Conservation (phyloP, 208 protist species). For the Lotmaria passim region DNA sequence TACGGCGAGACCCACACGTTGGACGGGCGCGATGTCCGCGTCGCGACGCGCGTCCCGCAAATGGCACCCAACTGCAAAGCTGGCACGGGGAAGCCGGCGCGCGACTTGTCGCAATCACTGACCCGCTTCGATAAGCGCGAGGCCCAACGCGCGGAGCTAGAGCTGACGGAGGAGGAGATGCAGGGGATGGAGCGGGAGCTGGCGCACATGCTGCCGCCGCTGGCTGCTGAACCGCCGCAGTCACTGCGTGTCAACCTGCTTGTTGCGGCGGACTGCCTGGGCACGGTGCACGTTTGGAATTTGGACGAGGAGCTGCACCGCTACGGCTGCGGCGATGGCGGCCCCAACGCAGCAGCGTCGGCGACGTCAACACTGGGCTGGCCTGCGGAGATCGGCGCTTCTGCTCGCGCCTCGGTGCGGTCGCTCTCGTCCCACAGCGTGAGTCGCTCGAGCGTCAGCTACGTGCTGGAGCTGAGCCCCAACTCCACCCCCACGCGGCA, state of each 20-base stretch:
- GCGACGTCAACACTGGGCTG: constrained; percentile 4
- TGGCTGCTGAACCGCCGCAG: constrained; percentile 66
- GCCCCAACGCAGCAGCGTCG: not conserved
- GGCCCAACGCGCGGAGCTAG: constrained; percentile 63
- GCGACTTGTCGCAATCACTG: constrained; percentile 52
- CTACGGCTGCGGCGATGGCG: not conserved
- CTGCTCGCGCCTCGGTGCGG: constrained; percentile 9
- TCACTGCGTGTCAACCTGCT: constrained; percentile 79
- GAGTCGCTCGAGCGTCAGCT: not conserved
- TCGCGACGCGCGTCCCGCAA: constrained; percentile 10
- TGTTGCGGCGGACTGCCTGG: constrained; percentile 76
- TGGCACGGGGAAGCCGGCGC: constrained; percentile 32
- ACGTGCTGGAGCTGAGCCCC: constrained; percentile 9
- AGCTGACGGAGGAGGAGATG: constrained; percentile 78
- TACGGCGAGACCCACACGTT: too few relatives aligned
- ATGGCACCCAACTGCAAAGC: constrained; percentile 48
- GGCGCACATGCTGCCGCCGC: constrained; percentile 64
- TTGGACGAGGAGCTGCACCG: constrained; percentile 80
- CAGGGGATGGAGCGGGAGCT: constrained; percentile 77
- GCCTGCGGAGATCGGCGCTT: constrained; percentile 20
- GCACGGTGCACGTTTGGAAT: constrained; percentile 88
- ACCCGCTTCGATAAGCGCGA: constrained; percentile 83
- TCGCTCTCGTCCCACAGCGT: constrained; percentile 24
- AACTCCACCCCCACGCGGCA: constrained; percentile 6
- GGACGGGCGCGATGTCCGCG: constrained; percentile 38